Evolutionary conservation across 2,329 filamentous ascomycete species (phyloP).

Genomic region (Septoria linicola): DNA sequence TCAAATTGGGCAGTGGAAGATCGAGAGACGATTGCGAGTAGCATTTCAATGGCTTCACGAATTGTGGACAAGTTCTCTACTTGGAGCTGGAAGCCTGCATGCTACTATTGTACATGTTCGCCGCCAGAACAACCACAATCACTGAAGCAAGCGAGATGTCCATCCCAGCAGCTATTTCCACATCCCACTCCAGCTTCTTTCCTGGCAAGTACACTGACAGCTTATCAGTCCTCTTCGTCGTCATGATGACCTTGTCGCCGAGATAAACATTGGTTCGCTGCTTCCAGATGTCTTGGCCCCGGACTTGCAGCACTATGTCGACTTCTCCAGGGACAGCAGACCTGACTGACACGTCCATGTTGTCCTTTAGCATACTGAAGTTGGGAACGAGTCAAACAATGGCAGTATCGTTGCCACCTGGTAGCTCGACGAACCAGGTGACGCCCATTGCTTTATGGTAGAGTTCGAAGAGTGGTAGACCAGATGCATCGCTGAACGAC

Average conservation of each 20-base stretch:
- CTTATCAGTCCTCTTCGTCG: slow-evolving; percentile 20
- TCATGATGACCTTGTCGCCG: slow-evolving; percentile 24
- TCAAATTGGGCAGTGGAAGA: no score
- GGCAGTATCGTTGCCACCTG: slow-evolving; percentile 9
- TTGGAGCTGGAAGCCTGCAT: neutral
- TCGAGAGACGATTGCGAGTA: no score
- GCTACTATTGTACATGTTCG: slow-evolving; percentile 12
- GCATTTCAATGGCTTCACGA: no score
- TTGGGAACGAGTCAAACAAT: slow-evolving; percentile 23
- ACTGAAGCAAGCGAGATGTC: slow-evolving; percentile 26
- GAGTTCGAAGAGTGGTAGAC: slow-evolving; percentile 29
- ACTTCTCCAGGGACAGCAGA: neutral
- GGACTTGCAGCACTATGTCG: neutral
- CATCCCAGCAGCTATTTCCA: slow-evolving; percentile 26
- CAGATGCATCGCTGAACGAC: slow-evolving; percentile 25
- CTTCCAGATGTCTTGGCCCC: slow-evolving; percentile 6
- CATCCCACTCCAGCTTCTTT: slow-evolving; percentile 25
- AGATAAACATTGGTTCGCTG: slow-evolving; percentile 20
- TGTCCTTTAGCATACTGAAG: slow-evolving; percentile 20
- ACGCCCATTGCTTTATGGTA: slow-evolving; percentile 23
- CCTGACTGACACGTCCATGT: neutral
- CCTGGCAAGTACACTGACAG: slow-evolving; percentile 21
- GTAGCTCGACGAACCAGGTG: slow-evolving; percentile 27
- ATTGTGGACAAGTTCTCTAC: no score
- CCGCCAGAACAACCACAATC: slow-evolving; percentile 16